These are phyloP conservation scores for Podospora australis DNA, from an alignment of 495 filamentous ascomycete genomes.

Conservation along the genomic window DNA sequence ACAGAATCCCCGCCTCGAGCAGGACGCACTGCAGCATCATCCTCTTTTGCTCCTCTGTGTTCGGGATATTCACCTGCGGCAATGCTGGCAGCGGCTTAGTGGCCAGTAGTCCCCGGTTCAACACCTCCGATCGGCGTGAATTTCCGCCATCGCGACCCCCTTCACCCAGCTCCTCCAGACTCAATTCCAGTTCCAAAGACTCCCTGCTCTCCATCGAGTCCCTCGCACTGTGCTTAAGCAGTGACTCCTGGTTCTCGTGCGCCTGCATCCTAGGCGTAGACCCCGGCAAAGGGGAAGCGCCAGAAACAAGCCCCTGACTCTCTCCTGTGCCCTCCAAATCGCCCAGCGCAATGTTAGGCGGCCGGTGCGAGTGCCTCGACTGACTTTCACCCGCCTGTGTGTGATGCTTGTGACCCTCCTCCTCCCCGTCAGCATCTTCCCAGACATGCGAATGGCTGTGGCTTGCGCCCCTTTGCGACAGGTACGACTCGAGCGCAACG, in stretches of 20 bases:
- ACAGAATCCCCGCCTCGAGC: slow-evolving; percentile 78
- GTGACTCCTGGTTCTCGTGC: not conserved
- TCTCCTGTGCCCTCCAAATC: slow-evolving; percentile 37
- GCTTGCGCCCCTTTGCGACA: slow-evolving; percentile 50
- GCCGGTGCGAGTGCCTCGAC: slow-evolving; percentile 6
- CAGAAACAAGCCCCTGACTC: slow-evolving; percentile 34
- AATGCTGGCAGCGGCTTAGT: slow-evolving; percentile 18
- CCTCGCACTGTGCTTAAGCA: not conserved
- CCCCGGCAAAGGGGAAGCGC: slow-evolving; percentile 42
- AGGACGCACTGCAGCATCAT: slow-evolving; percentile 72
- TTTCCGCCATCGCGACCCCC: slow-evolving; percentile 17
- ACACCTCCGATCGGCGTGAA: slow-evolving; percentile 20
- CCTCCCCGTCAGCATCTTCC: slow-evolving; percentile 32
- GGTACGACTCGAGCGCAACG: slow-evolving; percentile 69
- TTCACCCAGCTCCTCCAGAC: slow-evolving; percentile 48
- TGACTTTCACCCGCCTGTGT: slow-evolving; percentile 19
- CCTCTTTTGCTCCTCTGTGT: slow-evolving; percentile 46
- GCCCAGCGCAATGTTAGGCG: slow-evolving; percentile 35
- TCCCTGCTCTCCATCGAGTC: slow-evolving; percentile 24
- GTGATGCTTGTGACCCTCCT: slow-evolving; percentile 20
- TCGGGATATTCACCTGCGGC: slow-evolving; percentile 18
- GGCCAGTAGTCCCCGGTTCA: slow-evolving; percentile 5
- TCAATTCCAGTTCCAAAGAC: slow-evolving; percentile 42
- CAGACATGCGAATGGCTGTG: slow-evolving; percentile 48
- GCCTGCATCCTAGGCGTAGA: slow-evolving; percentile 27